phyloP scores from a whole-genome alignment of 495 filamentous ascomycete genomes.

The Penicilliopsis zonata region DNA sequence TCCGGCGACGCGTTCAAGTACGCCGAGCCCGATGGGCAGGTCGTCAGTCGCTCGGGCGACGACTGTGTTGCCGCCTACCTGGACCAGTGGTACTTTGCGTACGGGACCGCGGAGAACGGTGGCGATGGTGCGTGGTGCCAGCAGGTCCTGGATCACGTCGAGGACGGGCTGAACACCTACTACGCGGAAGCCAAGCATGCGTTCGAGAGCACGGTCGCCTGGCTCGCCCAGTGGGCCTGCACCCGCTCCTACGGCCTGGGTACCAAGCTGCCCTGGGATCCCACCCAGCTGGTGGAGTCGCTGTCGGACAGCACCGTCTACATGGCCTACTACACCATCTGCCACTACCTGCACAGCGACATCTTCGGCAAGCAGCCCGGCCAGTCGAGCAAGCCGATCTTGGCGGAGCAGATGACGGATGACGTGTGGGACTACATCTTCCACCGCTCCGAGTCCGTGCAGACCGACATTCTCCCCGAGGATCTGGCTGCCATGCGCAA shows the following conservation, averaged over 20 bases:
- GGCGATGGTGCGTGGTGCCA: constrained; percentile 63
- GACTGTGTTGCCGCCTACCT: constrained; percentile 86
- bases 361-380: constrained; percentile 68
- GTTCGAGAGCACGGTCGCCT: constrained; percentile 73
- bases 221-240: constrained; percentile 94
- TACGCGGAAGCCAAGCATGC: constrained; percentile 66
- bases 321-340: constrained; percentile 94
- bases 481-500: constrained; percentile 66
- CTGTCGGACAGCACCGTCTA: constrained; percentile 88
- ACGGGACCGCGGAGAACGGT: constrained; percentile 78
- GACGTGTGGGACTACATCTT: constrained; percentile 97
- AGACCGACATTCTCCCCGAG: constrained; percentile 58
- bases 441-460: constrained; percentile 44
- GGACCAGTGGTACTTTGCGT: constrained; percentile 96
- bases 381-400: constrained; percentile 49
- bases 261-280: constrained; percentile 92
- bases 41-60: constrained; percentile 76
- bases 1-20: constrained; percentile 78
- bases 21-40: constrained; percentile 81
- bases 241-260: constrained; percentile 86
- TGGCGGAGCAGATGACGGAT: constrained; percentile 81
- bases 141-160: constrained; percentile 59
- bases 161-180: constrained; percentile 68
- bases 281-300: constrained; percentile 81
- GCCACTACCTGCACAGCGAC: constrained; percentile 73